phyloP scores from a whole-genome alignment of 345 rosid genomes.

The Moricandia moricandioides region DNA sequence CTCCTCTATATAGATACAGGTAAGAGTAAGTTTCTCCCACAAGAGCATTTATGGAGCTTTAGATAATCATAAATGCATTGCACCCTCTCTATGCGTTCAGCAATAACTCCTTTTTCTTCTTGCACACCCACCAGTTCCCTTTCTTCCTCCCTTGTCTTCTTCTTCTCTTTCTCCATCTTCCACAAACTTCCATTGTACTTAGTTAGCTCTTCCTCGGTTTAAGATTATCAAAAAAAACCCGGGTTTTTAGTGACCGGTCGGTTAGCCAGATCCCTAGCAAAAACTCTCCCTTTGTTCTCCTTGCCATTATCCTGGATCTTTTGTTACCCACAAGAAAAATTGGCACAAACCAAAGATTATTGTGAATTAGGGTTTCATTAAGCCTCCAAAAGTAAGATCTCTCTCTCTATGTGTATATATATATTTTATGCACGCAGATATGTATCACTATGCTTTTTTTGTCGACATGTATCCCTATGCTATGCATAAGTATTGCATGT shows the following conservation, averaged over 20 bases:
- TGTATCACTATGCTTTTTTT: not conserved
- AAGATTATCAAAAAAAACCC: not conserved
- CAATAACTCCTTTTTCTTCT: conserved; percentile 62
- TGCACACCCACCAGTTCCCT: conserved; percentile 30
- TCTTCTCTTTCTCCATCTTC: conserved; percentile 12
- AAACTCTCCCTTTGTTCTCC: not conserved
- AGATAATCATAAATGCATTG: conserved; percentile 63
- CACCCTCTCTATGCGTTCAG: conserved; percentile 70
- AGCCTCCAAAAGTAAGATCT: conserved; percentile 26
- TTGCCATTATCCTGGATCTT: not conserved
- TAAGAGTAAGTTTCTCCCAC: conserved; percentile 30
- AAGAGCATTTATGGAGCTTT: conserved; percentile 38
- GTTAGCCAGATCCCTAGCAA: conserved; percentile 2
- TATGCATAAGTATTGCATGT: conserved; percentile 26
- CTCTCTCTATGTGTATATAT: not conserved
- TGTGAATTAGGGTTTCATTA: conserved; percentile 35
- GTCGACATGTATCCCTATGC: not conserved
- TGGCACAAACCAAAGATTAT: conserved; percentile 1
- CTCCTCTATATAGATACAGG: not conserved
- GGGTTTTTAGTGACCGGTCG: not conserved
- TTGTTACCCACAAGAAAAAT: not conserved
- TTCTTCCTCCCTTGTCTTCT: conserved; percentile 29
- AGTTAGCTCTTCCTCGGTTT: conserved; percentile 7
- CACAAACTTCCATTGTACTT: conserved; percentile 20
- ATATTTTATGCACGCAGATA: not conserved